A percentile compares a stretch with the other conserved stretches of the same genome.
phyloP scores from a whole-genome alignment of 345 rosid species.

The Sapria himalayana region DNA sequence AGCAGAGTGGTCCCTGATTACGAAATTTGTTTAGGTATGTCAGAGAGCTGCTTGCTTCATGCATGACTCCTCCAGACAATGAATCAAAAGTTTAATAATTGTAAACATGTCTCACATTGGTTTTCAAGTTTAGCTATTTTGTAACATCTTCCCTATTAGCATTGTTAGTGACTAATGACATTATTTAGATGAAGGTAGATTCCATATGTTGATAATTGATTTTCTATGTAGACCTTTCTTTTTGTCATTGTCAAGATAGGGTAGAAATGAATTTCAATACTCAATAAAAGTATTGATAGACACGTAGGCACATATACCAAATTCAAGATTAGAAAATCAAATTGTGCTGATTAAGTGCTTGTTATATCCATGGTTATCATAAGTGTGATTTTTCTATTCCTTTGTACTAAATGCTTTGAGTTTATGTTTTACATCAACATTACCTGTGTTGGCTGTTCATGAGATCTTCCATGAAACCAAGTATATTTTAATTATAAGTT shows the following conservation, averaged over 20 bases:
- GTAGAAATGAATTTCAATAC: too few species aligned
- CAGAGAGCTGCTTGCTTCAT: conserved; percentile 14
- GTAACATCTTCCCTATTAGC: conserved; percentile 10
- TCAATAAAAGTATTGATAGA: too few species aligned
- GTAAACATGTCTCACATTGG: conserved; percentile 12
- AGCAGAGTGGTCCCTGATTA: conserved; percentile 19
- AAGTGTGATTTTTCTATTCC: not conserved
- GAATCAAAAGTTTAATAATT: conserved; percentile 29
- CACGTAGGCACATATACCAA: too few species aligned
- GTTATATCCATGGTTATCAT: too few species aligned
- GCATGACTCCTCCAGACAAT: conserved; percentile 19
- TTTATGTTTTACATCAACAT: too few species aligned
- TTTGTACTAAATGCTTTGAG: not conserved
- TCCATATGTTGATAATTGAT: not conserved
- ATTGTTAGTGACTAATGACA: not conserved
- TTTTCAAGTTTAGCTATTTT: conserved; percentile 46
- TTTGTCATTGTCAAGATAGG: too few species aligned
- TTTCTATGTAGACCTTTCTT: not conserved
- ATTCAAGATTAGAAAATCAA: too few species aligned
- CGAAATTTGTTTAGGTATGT: conserved; percentile 6
- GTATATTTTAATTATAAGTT: not conserved
- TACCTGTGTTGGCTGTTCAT: too few species aligned
- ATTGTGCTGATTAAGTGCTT: too few species aligned
- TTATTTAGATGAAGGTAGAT: not conserved
- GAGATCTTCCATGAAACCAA: too few species aligned